Evolutionary conservation across 2,329 filamentous ascomycete species (phyloP).

Genomic region (Aspergillus novoparasiticus): DNA sequence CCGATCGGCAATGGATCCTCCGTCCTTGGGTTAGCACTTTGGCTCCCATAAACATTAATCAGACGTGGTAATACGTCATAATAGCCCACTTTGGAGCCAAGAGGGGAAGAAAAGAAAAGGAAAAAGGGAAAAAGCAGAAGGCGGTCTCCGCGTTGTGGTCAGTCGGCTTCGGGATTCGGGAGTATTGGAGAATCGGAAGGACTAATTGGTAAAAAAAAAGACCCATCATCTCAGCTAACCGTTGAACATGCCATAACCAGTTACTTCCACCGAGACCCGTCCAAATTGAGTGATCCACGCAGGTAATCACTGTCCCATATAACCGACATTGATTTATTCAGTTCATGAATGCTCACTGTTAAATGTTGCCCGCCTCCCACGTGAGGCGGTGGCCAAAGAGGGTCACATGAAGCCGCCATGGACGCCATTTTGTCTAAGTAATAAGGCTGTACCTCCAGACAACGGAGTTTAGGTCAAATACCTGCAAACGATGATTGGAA

Average conservation of each 20-base stretch:
- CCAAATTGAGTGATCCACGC: neutral
- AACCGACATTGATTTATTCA: too few relatives aligned
- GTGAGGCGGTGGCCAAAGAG: neutral
- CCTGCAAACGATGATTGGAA: neutral
- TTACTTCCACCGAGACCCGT: neutral
- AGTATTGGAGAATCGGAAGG: neutral
- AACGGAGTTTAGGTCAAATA: neutral
- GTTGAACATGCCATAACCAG: neutral
- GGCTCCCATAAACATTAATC: neutral
- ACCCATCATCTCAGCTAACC: neutral
- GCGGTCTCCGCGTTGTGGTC: neutral
- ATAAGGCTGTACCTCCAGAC: neutral
- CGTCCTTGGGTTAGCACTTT: neutral
- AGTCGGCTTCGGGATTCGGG: neutral
- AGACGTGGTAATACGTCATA: neutral
- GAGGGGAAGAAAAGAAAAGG: neutral
- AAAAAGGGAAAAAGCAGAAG: neutral
- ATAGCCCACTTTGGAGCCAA: neutral
- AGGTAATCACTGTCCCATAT: neutral
- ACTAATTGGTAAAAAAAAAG: neutral
- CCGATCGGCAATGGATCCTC: neutral
- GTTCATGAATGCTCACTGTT: neutral
- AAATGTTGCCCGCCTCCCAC: neutral
- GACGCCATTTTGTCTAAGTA: neutral
- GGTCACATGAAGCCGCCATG: slow-evolving; percentile 8